These are phyloP conservation scores for Thalassiosira oceanica DNA, from an alignment of 352 stramenopile species.

Conservation along the genomic window DNA sequence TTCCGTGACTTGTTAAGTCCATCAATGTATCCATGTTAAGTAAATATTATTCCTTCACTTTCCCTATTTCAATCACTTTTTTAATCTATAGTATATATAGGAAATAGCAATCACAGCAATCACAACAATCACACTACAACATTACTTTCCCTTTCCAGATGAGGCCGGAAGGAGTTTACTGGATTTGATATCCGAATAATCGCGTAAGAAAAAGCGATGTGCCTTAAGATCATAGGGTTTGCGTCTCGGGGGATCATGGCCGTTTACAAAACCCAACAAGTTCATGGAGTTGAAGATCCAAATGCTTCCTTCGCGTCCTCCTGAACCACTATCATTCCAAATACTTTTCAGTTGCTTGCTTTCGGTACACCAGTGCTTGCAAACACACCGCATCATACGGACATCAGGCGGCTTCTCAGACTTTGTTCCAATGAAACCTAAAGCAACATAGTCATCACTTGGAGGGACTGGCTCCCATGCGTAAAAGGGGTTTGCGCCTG, in stretches of 20 bases:
- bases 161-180: conserved; percentile 42
- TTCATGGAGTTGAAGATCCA: conserved; percentile 83
- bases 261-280: conserved; percentile 81
- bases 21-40: no score
- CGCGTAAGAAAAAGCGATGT: conserved; percentile 80
- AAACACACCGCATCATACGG: conserved; percentile 85
- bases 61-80: no score
- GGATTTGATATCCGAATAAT: conserved; percentile 78
- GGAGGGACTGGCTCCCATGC: conserved; percentile 87
- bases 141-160: no score
- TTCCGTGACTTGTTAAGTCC: no score
- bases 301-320: conserved; percentile 80
- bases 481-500: conserved; percentile 85
- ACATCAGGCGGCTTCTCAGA: conserved; percentile 83
- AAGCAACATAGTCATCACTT: conserved; percentile 85
- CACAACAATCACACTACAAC: no score
- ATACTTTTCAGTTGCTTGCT: conserved; percentile 77
- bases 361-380: conserved; percentile 82
- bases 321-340: conserved; percentile 83
- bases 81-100: no score
- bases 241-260: conserved; percentile 75
- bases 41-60: no score
- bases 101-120: no score
- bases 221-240: conserved; percentile 79
- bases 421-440: conserved; percentile 87